These are phyloP conservation scores for Dryadomyces quercivorus DNA, from an alignment of 2,329 filamentous ascomycete species.

Conservation along the genomic window DNA sequence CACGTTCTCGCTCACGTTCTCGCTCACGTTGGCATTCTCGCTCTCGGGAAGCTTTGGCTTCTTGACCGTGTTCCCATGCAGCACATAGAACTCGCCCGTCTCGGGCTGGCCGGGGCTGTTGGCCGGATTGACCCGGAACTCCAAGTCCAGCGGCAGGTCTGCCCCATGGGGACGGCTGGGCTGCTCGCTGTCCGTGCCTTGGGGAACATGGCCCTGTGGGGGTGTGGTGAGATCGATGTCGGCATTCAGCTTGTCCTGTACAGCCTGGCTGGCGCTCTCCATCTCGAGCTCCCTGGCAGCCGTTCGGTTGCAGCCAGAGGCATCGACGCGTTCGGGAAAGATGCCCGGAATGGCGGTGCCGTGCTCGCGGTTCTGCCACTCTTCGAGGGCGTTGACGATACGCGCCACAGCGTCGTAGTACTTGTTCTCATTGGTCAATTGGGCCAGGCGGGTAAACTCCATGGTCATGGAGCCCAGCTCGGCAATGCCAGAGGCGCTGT, in stretches of 20 bases:
- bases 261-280: slow-evolving; percentile 20
- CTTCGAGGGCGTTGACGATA: slow-evolving; percentile 68
- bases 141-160: no score
- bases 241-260: slow-evolving; percentile 22
- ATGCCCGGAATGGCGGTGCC: slow-evolving; percentile 62
- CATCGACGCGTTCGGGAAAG: slow-evolving; percentile 68
- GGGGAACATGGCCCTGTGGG: slow-evolving; percentile 19
- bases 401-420: slow-evolving; percentile 87
- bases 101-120: no score
- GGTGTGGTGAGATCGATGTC: slow-evolving; percentile 12
- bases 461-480: slow-evolving; percentile 71
- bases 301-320: slow-evolving; percentile 61
- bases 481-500: slow-evolving; percentile 42
- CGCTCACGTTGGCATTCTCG: no score
- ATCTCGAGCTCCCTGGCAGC: slow-evolving; percentile 20
- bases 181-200: not conserved
- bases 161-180: no score
- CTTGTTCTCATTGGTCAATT: slow-evolving; percentile 66
- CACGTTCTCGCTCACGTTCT: no score
- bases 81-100: no score
- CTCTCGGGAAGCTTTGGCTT: no score
- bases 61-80: no score
- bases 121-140: no score
- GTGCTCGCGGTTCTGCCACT: slow-evolving; percentile 48
- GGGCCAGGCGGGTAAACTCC: slow-evolving; percentile 82